Evolutionary conservation across 2,329 filamentous ascomycete species (phyloP).

Genomic region (Talaromyces marneffei): DNA sequence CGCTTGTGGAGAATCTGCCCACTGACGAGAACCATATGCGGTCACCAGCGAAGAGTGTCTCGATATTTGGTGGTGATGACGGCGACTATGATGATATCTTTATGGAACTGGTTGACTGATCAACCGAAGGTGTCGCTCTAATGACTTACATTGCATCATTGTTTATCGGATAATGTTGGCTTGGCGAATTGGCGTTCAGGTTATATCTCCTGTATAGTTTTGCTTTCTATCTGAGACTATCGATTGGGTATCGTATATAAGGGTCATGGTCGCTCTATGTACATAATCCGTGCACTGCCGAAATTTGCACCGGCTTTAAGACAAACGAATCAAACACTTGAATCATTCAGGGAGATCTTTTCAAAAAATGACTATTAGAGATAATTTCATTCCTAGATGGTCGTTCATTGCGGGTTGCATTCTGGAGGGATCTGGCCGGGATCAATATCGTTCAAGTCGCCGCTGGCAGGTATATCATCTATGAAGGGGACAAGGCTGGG

Average conservation of each 20-base stretch:
- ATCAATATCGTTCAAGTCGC: conserved; percentile 44
- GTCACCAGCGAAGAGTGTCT: conserved; percentile 8
- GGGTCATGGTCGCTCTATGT: conserved; percentile 3
- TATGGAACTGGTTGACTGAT: conserved; percentile 55
- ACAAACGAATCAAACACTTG: not conserved
- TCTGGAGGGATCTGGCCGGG: conserved; percentile 48
- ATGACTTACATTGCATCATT: not conserved
- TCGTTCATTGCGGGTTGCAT: conserved; percentile 55
- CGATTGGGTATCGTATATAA: conserved; percentile 14
- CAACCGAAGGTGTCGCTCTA: not conserved
- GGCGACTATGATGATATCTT: conserved; percentile 58
- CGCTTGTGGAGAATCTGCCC: conserved; percentile 20
- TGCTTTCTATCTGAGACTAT: not conserved
- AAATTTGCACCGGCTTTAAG: not conserved
- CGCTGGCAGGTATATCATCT: conserved; percentile 71
- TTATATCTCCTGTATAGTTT: not conserved
- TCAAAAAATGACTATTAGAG: not conserved
- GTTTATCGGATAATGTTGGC: not conserved
- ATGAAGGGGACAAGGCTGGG: conserved; percentile 26
- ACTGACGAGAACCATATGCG: not conserved
- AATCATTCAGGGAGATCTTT: not conserved
- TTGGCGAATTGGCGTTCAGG: not conserved
- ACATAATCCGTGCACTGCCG: not conserved
- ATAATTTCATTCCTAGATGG: not conserved
- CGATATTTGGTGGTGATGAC: conserved; percentile 43